Evolutionary conservation across 164 flowering plant species (phyloP).

Genomic region (Echeveria elegans): DNA sequence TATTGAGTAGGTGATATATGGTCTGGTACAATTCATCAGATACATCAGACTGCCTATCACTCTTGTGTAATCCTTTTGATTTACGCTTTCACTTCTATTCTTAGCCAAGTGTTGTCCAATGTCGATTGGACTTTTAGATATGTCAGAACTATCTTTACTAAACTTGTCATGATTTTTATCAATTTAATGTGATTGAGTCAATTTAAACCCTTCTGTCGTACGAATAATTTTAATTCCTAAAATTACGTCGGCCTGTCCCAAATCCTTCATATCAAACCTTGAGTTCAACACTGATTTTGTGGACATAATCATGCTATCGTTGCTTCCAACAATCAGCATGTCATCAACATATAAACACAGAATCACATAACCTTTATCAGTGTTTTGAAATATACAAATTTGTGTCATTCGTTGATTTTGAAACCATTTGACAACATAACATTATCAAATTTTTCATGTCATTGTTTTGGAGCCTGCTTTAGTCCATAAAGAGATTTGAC

Average conservation of each 20-base stretch:
- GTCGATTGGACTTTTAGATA: neutral
- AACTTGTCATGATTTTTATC: slow-evolving; percentile 1
- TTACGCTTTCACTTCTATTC: neutral
- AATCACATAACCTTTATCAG: neutral
- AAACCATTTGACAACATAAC: too few relatives aligned
- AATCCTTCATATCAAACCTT: neutral
- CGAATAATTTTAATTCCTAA: neutral
- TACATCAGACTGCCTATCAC: slow-evolving; percentile 7
- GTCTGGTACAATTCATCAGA: neutral
- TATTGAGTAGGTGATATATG: neutral
- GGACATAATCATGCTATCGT: neutral
- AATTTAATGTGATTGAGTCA: slow-evolving; percentile 8
- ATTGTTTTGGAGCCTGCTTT: too few relatives aligned
- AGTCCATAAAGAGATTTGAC: too few relatives aligned
- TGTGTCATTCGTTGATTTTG: too few relatives aligned
- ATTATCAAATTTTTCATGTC: too few relatives aligned
- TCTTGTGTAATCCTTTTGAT: neutral
- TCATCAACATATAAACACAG: neutral
- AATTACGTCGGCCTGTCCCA: slow-evolving; percentile 4
- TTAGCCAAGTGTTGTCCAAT: neutral
- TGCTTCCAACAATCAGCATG: neutral
- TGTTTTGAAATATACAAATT: neutral
- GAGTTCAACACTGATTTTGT: neutral
- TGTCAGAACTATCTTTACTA: neutral
- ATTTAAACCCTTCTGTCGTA: neutral